phyloP scores from a whole-genome alignment of 1,139 yeast species.

The Scheffersomyces segobiensis region DNA sequence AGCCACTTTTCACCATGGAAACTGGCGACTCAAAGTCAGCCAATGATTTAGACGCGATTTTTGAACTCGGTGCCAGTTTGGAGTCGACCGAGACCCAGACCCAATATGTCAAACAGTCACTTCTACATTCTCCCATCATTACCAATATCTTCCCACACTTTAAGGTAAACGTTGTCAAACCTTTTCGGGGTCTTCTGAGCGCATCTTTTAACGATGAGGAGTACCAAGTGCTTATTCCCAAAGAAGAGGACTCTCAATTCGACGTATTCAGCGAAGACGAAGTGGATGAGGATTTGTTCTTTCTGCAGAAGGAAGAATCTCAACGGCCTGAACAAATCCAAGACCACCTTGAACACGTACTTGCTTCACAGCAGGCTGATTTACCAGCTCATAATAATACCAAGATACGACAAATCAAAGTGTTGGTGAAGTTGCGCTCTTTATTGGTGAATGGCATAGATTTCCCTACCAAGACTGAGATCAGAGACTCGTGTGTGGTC shows the following conservation, averaged over 20 bases:
- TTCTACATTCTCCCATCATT: slow-evolving; percentile 39
- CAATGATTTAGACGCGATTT: neutral
- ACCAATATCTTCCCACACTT: slow-evolving; percentile 33
- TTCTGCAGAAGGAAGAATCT: slow-evolving; percentile 1
- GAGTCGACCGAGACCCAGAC: neutral
- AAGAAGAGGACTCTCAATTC: slow-evolving; percentile 42
- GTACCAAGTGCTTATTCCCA: slow-evolving; percentile 36
- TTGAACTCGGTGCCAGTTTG: neutral
- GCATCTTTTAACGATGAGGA: slow-evolving; percentile 39
- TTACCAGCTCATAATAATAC: neutral
- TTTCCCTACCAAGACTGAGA: slow-evolving; percentile 33
- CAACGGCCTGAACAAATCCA: neutral
- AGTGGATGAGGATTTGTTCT: slow-evolving; percentile 19
- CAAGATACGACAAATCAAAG: slow-evolving; percentile 8
- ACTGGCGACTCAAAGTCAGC: neutral
- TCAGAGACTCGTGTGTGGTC: slow-evolving; percentile 39
- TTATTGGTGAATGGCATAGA: slow-evolving; percentile 33
- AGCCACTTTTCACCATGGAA: neutral
- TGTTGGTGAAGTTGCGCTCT: slow-evolving; percentile 39
- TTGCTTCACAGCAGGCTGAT: slow-evolving; percentile 1
- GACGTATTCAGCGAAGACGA: slow-evolving; percentile 41
- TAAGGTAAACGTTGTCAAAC: slow-evolving; percentile 32
- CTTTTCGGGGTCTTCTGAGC: slow-evolving; percentile 34
- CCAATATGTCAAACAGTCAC: slow-evolving; percentile 30
- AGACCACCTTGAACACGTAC: neutral